Evolutionary conservation across 306 rosid genomes (phyloP), one percentile per base, ranked within the genome.

Genomic region (Prunus salicina): DNA sequence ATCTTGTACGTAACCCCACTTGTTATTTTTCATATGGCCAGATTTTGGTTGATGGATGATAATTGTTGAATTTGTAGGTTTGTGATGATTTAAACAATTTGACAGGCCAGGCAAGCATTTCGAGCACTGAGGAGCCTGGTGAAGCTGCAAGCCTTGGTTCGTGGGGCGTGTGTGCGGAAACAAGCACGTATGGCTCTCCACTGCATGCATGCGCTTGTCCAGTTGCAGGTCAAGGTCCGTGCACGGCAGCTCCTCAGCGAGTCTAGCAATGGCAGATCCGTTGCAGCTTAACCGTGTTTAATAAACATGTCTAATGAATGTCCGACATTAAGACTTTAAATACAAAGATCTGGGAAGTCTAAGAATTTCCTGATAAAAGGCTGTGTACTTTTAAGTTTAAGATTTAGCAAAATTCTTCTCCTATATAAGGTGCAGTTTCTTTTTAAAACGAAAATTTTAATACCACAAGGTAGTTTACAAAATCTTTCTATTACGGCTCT

Each of bases 71-170:
- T 25, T 32, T 53, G 49, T 70, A 5, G 28, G 61, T 75, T 34
- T 71, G 16, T 64, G 46, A 38, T 46, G 32, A 55, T 14, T 65
- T 75, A 18, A 38, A 2, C 32, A 58, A 25, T 67, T 69, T 22
- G 15, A 47, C 85, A 95, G 98, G 98, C 97, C 8, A 89, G 97
- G 72, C 57, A 82, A 64, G 97, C 98, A 64, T 82, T 71, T 79
- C 58, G 78, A 27, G 97, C 96, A 0, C 90, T 90, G 20, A 89
- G 50, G 82, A 84, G 97, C 79, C 78, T 95, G 45, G 98, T 92
- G 85, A 94, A 89, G 86, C 77, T 92, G 72, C 98, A 94, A 80
- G 97, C 98, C 19, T 68, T 92, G 91, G 92, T 74, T 74, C 88
- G 97, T 0, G 97, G 98, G 47, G 92, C 65, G 68, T 61, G 57